phyloP scores from a whole-genome alignment of 2,329 filamentous ascomycete species.

The Xylariales sp. region DNA sequence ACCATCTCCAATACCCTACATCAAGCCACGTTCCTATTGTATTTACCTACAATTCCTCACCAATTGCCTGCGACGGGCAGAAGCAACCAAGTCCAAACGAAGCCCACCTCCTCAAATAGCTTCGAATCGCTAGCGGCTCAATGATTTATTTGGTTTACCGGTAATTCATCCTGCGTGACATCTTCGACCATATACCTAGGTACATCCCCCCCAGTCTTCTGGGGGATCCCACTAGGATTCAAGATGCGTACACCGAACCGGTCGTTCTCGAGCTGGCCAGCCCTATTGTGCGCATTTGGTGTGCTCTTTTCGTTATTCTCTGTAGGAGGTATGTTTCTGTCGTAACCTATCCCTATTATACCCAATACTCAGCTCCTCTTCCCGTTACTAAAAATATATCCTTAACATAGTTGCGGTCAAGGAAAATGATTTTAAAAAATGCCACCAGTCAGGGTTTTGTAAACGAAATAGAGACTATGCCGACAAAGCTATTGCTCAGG shows the following conservation, averaged over 20 bases:
- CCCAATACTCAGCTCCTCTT: not conserved
- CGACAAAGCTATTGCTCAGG: constrained; percentile 75
- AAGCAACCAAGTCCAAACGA: not conserved
- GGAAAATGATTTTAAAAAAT: constrained; percentile 97
- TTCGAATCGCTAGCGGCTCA: constrained; percentile 10
- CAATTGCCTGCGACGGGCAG: constrained; percentile 22
- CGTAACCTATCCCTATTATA: not conserved
- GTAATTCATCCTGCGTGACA: constrained; percentile 45
- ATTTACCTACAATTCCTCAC: constrained; percentile 9
- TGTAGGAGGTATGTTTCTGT: constrained; percentile 68
- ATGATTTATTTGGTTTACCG: constrained; percentile 26
- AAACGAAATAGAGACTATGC: constrained; percentile 93
- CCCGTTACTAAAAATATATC: constrained; percentile 18
- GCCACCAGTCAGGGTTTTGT: constrained; percentile 95
- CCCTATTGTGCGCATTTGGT: constrained; percentile 69
- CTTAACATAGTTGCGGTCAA: constrained; percentile 78
- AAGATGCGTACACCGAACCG: constrained; percentile 63
- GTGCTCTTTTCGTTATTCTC: constrained; percentile 70
- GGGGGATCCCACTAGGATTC: constrained; percentile 48
- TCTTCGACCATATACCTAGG: constrained; percentile 40
- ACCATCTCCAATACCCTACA: not conserved
- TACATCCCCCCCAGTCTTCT: constrained; percentile 31
- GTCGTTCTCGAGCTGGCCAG: constrained; percentile 72
- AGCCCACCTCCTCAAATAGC: not conserved
- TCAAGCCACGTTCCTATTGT: constrained; percentile 4